Evolutionary conservation across 164 flowering plant genomes (phyloP).

Genomic region (Aristolochia californica): DNA sequence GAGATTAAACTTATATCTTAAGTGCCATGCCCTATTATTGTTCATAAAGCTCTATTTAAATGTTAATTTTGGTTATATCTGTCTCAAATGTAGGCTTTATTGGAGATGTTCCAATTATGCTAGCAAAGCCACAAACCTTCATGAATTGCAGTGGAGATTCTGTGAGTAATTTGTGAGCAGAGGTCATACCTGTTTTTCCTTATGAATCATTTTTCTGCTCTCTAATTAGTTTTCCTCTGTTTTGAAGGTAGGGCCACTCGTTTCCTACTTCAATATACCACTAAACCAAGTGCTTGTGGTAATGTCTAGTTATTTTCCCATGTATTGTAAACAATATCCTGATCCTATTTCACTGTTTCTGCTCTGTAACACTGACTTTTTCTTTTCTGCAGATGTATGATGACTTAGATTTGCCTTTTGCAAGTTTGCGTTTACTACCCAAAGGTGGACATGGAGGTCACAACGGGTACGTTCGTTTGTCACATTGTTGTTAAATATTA

Average conservation of each 20-base stretch:
- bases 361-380: neutral
- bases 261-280: conserved; percentile 85
- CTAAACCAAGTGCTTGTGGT: conserved; percentile 91
- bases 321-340: neutral
- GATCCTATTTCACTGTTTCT: conserved; percentile 1
- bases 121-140: conserved; percentile 96
- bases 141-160: conserved; percentile 97
- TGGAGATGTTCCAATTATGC: conserved; percentile 77
- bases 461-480: conserved; percentile 53
- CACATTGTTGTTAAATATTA: no score
- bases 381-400: conserved; percentile 58
- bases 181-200: neutral
- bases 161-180: conserved; percentile 47
- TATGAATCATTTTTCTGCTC: neutral
- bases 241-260: conserved; percentile 73
- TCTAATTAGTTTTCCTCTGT: neutral
- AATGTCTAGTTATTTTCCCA: conserved; percentile 8
- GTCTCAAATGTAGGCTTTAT: conserved; percentile 14
- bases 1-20: no score
- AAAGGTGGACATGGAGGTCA: conserved; percentile 99
- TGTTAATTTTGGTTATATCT: neutral
- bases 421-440: conserved; percentile 64
- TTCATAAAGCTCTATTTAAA: no score
- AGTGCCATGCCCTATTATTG: no score
- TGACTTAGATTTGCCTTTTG: conserved; percentile 92